Evolutionary conservation across 225 moss, liverwort and hornwort genomes (phyloP).

Genomic region (Asterella californica): DNA sequence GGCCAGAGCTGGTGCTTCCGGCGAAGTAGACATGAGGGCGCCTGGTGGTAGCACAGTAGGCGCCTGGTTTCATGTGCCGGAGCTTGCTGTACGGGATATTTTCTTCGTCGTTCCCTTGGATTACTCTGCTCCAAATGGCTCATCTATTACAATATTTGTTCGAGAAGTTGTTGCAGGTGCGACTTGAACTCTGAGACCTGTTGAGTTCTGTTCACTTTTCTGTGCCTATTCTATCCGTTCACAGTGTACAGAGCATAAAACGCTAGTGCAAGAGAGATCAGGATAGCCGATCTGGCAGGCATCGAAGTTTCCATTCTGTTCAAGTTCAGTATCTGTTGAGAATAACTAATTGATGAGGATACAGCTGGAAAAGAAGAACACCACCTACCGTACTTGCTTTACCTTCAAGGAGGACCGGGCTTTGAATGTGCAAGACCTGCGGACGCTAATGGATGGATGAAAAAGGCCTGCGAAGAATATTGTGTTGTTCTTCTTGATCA

Average conservation of each 20-base stretch:
- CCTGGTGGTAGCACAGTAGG: conserved; percentile 37
- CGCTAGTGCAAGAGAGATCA: background rate
- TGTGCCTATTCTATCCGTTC: too few species aligned
- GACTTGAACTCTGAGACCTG: too few species aligned
- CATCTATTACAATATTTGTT: conserved; percentile 73
- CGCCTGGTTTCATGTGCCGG: conserved; percentile 79
- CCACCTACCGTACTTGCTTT: conserved; percentile 66
- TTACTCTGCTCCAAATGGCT: conserved; percentile 49
- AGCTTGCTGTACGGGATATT: conserved; percentile 73
- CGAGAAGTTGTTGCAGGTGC: conserved; percentile 84
- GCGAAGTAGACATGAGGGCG: conserved; percentile 23
- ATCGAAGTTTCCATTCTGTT: background rate
- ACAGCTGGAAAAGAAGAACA: conserved; percentile 91
- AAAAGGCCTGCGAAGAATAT: conserved; percentile 92
- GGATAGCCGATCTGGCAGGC: background rate
- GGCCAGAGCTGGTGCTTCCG: conserved; percentile 24
- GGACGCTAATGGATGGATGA: conserved; percentile 85
- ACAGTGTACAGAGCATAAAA: background rate
- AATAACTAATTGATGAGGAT: conserved; percentile 3
- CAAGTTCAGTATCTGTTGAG: background rate
- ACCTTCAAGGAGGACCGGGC: conserved; percentile 91
- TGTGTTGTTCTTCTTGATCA: conserved; percentile 87
- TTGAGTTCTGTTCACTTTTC: too few species aligned
- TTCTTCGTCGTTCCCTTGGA: conserved; percentile 82
- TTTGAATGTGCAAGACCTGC: conserved; percentile 79